Conservation (phyloP, 73 alveolate species). For the Blepharisma stoltei region DNA sequence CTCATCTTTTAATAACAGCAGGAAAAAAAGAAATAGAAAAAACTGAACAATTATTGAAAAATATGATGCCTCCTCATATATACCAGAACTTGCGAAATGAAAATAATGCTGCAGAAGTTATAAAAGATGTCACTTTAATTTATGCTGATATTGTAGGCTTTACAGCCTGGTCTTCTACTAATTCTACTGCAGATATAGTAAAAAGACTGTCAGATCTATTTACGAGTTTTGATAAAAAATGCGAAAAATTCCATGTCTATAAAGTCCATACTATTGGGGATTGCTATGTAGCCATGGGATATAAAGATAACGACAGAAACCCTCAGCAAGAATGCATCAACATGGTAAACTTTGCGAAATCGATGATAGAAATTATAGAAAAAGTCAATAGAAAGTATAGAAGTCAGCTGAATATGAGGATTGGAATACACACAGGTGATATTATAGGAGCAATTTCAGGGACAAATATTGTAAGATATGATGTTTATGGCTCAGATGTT, state of each 20-base stretch:
- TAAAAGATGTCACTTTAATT: constrained; percentile 85
- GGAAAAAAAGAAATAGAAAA: constrained; percentile 41
- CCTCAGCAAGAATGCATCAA: constrained; percentile 59
- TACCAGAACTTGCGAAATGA: constrained; percentile 55
- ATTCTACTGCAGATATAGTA: constrained; percentile 88
- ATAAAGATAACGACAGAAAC: constrained; percentile 57
- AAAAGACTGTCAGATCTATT: constrained; percentile 82
- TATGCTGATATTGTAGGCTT: constrained; percentile 87
- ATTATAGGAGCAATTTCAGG: constrained; percentile 27
- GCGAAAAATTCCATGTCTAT: constrained; percentile 73
- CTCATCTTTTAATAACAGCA: constrained; percentile 40
- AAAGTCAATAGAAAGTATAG: constrained; percentile 47
- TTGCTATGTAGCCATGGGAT: constrained; percentile 74
- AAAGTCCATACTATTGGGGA: constrained; percentile 72
- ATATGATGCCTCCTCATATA: constrained; percentile 56
- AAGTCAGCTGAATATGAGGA: constrained; percentile 38
- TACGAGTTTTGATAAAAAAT: constrained; percentile 86
- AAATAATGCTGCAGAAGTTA: constrained; percentile 67
- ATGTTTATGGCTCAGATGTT: constrained; percentile 66
- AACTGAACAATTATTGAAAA: constrained; percentile 54
- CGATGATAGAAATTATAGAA: constrained; percentile 43
- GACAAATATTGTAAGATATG: constrained; percentile 49
- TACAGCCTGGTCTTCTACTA: constrained; percentile 67
- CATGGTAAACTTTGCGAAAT: constrained; percentile 62
- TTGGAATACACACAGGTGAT: constrained; percentile 33